phyloP scores from a whole-genome alignment of 768 basidiomycete species.

The Tephrocybe sp. region DNA sequence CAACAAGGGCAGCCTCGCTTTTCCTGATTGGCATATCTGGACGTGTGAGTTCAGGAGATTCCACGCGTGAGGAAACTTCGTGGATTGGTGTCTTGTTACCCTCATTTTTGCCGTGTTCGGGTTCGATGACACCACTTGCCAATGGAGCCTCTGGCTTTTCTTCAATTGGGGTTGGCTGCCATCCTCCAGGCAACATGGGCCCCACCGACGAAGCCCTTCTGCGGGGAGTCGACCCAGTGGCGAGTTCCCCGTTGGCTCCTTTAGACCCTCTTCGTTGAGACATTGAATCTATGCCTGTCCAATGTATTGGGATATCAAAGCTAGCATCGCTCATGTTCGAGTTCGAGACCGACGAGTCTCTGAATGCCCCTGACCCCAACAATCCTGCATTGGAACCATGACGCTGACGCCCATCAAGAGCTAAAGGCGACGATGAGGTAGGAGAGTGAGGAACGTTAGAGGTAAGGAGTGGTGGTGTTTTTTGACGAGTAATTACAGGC shows the following conservation, averaged over 20 bases:
- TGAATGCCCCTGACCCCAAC: constrained; percentile 57
- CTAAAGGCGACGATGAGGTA: background rate
- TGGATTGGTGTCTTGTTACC: constrained; percentile 36
- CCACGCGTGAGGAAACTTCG: constrained; percentile 49
- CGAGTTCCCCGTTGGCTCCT: background rate
- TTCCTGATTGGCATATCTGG: constrained; percentile 44
- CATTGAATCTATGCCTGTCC: constrained; percentile 42
- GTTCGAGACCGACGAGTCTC: constrained; percentile 63
- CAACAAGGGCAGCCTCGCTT: constrained; percentile 63
- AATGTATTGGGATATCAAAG: constrained; percentile 56
- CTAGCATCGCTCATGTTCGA: constrained; percentile 46
- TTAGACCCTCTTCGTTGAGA: constrained; percentile 6
- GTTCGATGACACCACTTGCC: background rate
- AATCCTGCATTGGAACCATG: background rate
- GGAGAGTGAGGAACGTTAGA: constrained; percentile 22
- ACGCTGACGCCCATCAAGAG: background rate
- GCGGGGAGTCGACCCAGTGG: background rate
- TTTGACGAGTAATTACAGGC: constrained; percentile 34
- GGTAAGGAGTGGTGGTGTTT: constrained; percentile 37
- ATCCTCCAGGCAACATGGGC: constrained; percentile 50
- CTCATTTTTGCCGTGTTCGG: constrained; percentile 17
- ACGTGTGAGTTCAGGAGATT: constrained; percentile 51
- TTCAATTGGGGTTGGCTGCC: constrained; percentile 53
- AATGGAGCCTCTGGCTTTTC: constrained; percentile 35
- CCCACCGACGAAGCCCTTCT: constrained; percentile 25